Base-by-base conservation (phyloP, 2,329 filamentous ascomycete species). In the Aspergillus persii region DNA sequence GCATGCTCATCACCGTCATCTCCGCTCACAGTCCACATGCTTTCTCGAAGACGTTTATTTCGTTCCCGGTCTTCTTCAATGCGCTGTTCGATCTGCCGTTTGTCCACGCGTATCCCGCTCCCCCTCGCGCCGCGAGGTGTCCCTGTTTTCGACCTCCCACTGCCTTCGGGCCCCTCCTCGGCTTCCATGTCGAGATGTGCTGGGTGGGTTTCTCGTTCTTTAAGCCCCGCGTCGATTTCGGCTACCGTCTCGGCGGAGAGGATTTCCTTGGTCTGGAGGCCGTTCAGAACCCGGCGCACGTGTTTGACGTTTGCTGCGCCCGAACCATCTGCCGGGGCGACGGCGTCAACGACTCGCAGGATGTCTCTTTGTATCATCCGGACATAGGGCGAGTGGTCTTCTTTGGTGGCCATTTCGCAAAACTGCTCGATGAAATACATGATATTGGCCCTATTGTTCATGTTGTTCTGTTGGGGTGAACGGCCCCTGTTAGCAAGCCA, bases 391-490 rank as follows among this genome's bases (percentile, higher is more conserved):
- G 84, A 79, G 67, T 95, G 88, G 63, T 87, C 85, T 65, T 92
- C 90, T 65, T 87, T 89, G 63, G 86, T 84, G 26, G 92, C 90
- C 77, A 92, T 83, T 72, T 98, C 94, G 72, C 96, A 90, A 66
- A 99, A 91, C 67, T 94, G 90, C 71, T 98, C 94, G 71, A 99
- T 89, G 77, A 99, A 99, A 78, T 96, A 99, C 90, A 99, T 96
- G 75, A 99, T 98, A 74, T 99, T 99, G 60, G 95, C 96, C 61
- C 94, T 85, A 54, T 89, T 96, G 77, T 99, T 99, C 90, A 99
- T 96, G 66, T 91, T 94, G 66, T 91, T 96, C 85, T 93, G 67
- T 15, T 46, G 12, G 4, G 30, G 30, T 27, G 11, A 18, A 39
- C 8, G 4, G 4, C 49, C 33, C 50, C 31, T 4, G 23, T 49